Base-by-base conservation (phyloP, 192 early-diverging fungal genomes). In the Geranomyces variabilis region DNA sequence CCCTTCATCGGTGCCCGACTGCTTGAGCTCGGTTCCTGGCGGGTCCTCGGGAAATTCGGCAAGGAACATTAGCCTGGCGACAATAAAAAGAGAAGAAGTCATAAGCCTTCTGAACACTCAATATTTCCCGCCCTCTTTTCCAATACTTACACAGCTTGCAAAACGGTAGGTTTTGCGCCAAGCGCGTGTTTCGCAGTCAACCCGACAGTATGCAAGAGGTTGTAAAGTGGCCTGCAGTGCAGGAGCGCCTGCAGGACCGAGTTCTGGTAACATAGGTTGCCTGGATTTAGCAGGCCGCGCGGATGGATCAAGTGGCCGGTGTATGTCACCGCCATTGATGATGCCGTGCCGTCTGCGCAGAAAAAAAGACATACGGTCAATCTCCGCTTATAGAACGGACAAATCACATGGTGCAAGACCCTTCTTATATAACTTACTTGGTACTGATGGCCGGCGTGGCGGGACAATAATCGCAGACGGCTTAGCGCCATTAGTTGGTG, bases 241-340 rank as follows among this genome's bases (percentile, higher is more conserved):
- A 94, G 69, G 41, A 99, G 84, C 5, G 96, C 92, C 83, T 99
- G 98, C 43, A 99, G 74, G 61, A 97, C 92, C 45, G 91, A 93
- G 75, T 98, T 99, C 92, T 98, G 93, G 75, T 95, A 99, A 80
- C 97, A 99, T 84, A 91, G 96, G 79, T 99, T 99, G 33, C 96
- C 96, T 57, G 87, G 92, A 77, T 99, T 99, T 60, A 96, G 88
- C 44, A 99, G 85, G 1, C 97, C 97, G 30, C 97, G 89, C 15
- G 97, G 96, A 66, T 90, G 71, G 28, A 86, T 73, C 5, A 80
- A 73, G 14, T 65, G 66, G 6, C 63, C 69, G 8, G 44, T 24
- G 62, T 76, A 77, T 19, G 71, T 69, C n/a, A 67, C 63, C 5
- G 30, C 48, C 43, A 67, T 67, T 15, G n/a, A n/a, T n/a, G n/a